Percentiles rank a stretch among this genome's conserved stretches.
These are phyloP conservation scores for Fusarium sterilihyphosum DNA, from an alignment of 2,329 filamentous ascomycete species.

Conservation along the genomic window DNA sequence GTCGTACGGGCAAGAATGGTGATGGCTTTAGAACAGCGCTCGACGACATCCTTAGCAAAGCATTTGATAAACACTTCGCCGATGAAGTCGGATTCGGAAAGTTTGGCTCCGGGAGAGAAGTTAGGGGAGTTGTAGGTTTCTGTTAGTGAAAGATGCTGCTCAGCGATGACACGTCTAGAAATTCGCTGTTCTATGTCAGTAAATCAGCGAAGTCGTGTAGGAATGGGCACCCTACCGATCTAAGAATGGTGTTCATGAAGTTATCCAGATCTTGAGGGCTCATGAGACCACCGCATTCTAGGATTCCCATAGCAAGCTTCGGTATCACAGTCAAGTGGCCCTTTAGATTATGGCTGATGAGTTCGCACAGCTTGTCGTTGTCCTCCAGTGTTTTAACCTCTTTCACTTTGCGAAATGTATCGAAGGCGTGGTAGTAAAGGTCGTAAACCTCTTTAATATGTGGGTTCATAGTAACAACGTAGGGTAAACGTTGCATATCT, in stretches of 20 bases:
- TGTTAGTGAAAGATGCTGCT: conserved; percentile 94
- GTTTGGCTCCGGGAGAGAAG: conserved; percentile 84
- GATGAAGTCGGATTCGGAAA: conserved; percentile 82
- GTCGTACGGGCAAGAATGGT: conserved; percentile 78
- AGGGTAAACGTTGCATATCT: conserved; percentile 96
- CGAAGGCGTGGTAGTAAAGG: conserved; percentile 96
- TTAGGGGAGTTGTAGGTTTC: conserved; percentile 92
- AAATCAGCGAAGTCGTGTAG: not conserved
- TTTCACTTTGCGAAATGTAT: conserved; percentile 83
- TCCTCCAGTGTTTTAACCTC: conserved; percentile 88
- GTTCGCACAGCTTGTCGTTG: conserved; percentile 86
- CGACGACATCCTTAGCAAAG: conserved; percentile 87
- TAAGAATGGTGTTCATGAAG: conserved; percentile 94
- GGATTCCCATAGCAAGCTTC: conserved; percentile 90
- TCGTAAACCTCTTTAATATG: conserved; percentile 97
- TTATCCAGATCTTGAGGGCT: conserved; percentile 83
- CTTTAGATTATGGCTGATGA: conserved; percentile 81
- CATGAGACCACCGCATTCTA: conserved; percentile 88
- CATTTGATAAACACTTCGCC: conserved; percentile 96
- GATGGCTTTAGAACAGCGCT: conserved; percentile 81
- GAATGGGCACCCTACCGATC: conserved; percentile 71
- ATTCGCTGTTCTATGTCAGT: conserved; percentile 71
- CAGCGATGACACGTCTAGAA: conserved; percentile 93
- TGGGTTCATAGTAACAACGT: conserved; percentile 93
- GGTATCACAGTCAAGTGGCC: conserved; percentile 95